Percentiles rank a stretch among this genome's conserved stretches.
phyloP scores from a whole-genome alignment of 2,329 filamentous ascomycete species.

The Cercospora sp. region DNA sequence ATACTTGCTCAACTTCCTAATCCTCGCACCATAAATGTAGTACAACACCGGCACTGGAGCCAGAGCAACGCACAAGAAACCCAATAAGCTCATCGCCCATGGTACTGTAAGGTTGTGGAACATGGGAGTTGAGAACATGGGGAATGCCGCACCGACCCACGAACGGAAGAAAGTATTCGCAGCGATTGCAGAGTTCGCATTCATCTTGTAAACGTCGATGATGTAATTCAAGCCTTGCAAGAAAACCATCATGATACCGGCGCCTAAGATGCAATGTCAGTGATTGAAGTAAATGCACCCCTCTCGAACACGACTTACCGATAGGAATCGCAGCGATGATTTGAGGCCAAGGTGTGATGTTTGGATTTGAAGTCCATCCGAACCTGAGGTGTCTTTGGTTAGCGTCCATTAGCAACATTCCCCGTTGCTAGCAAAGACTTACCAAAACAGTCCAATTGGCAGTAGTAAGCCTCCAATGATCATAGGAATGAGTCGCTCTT shows the following conservation, averaged over 20 bases:
- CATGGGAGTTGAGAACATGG: constrained; percentile 39
- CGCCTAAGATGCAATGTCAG: neutral
- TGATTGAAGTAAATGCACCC: no score
- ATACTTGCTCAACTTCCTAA: constrained; percentile 27
- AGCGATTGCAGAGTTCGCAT: constrained; percentile 41
- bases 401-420: neutral
- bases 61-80: constrained; percentile 34
- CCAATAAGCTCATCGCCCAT: constrained; percentile 38
- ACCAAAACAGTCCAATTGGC: constrained; percentile 48
- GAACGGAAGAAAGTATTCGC: constrained; percentile 37
- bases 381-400: constrained; percentile 30
- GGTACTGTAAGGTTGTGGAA: constrained; percentile 38
- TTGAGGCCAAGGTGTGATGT: constrained; percentile 45
- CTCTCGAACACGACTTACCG: no score
- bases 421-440: neutral
- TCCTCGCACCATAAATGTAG: constrained; percentile 32
- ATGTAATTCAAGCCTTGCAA: constrained; percentile 39
- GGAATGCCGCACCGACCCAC: constrained; percentile 39
- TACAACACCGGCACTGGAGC: constrained; percentile 34
- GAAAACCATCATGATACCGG: constrained; percentile 43
- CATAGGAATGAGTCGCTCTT: constrained; percentile 49
- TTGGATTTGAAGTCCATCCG: constrained; percentile 43
- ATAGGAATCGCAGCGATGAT: constrained; percentile 44
- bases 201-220: constrained; percentile 52
- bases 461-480: constrained; percentile 46